Evolutionary conservation across 345 rosid species (phyloP).

Genomic region (Euphorbia tirucalli): DNA sequence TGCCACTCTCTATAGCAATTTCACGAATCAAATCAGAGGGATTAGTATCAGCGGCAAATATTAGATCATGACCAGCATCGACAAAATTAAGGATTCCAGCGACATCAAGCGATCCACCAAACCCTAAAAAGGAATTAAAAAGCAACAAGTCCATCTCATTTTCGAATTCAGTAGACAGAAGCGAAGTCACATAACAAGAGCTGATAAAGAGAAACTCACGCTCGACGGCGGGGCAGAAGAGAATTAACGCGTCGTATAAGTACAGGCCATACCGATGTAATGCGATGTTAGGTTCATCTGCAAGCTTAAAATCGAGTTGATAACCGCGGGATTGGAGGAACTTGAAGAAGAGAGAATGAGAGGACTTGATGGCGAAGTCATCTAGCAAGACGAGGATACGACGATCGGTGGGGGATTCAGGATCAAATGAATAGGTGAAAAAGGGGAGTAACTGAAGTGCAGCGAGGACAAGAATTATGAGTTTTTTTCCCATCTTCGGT

Average conservation of each 20-base stretch:
- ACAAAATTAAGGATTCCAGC: slow-evolving; percentile 52
- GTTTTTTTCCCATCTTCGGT: too few relatives aligned
- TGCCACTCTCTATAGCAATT: slow-evolving; percentile 55
- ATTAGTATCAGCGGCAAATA: slow-evolving; percentile 53
- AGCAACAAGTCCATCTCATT: not conserved
- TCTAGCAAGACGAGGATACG: slow-evolving; percentile 57
- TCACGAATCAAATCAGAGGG: slow-evolving; percentile 55
- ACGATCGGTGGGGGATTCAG: slow-evolving; percentile 48
- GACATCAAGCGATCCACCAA: slow-evolving; percentile 58
- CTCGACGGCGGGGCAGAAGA: too few relatives aligned
- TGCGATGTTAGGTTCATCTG: slow-evolving; percentile 50
- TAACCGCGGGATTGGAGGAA: slow-evolving; percentile 55
- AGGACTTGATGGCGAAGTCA: slow-evolving; percentile 54
- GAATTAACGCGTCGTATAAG: slow-evolving; percentile 53
- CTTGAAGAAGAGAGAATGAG: slow-evolving; percentile 61
- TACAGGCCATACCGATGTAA: slow-evolving; percentile 65
- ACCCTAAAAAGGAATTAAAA: slow-evolving; percentile 24
- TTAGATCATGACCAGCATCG: slow-evolving; percentile 68
- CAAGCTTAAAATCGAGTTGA: slow-evolving; percentile 54
- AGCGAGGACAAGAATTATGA: too few relatives aligned
- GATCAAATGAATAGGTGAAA: too few relatives aligned
- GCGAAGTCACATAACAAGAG: too few relatives aligned
- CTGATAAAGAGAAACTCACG: too few relatives aligned
- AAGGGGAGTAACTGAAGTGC: too few relatives aligned
- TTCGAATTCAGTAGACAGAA: too few relatives aligned